phyloP scores from a whole-genome alignment of 345 rosid genomes.

The Adansonia digitata region DNA sequence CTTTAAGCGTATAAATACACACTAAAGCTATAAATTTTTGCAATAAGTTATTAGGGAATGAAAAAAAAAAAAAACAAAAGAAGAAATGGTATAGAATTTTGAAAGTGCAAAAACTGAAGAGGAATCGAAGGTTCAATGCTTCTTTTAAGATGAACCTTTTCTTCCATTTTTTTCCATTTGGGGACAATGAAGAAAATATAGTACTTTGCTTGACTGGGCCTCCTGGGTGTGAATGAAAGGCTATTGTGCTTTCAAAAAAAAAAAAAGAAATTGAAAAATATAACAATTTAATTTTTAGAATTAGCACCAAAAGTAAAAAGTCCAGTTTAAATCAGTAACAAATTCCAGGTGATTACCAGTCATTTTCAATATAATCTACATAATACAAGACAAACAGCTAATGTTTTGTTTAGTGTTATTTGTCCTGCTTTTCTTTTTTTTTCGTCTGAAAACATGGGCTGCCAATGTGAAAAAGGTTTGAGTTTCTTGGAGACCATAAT shows the following conservation, averaged over 20 bases:
- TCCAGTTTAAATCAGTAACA: background rate
- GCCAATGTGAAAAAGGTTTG: conserved; percentile 17
- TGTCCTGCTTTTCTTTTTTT: no score
- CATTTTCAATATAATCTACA: background rate
- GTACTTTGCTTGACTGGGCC: conserved; percentile 3
- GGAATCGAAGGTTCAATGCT: conserved; percentile 6
- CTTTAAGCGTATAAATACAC: no score
- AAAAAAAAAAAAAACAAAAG: background rate
- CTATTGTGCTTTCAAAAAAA: background rate
- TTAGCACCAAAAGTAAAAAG: background rate
- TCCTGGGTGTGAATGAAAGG: background rate
- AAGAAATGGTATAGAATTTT: background rate
- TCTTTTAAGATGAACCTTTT: background rate
- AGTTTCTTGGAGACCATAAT: conserved; percentile 9
- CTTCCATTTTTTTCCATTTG: background rate
- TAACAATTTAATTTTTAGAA: background rate
- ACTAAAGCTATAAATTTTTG: background rate
- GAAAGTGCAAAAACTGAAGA: background rate
- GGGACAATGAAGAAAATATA: background rate
- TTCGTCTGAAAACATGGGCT: no score
- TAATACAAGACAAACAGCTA: no score
- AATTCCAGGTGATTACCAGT: background rate
- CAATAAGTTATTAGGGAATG: background rate
- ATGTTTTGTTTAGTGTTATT: no score
- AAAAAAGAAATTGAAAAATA: background rate